phyloP scores from a whole-genome alignment of 208 protist species.

The Tritrichomonas foetus region DNA sequence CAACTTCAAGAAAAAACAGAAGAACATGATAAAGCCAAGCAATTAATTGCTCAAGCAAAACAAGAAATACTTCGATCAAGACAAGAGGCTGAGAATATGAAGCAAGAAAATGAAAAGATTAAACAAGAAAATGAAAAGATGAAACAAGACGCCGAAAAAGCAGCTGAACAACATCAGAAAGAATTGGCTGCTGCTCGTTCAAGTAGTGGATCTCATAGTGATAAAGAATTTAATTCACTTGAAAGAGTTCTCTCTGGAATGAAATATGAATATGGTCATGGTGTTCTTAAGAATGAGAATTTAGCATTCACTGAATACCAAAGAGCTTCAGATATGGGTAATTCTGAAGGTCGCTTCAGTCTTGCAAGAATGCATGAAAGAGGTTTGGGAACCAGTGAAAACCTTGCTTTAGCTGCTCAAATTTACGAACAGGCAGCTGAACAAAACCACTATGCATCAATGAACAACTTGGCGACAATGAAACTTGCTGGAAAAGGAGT shows the following conservation, averaged over 20 bases:
- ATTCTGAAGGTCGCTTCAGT: neutral
- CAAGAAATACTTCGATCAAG: neutral
- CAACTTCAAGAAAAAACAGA: neutral
- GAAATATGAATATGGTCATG: neutral
- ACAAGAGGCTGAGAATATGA: neutral
- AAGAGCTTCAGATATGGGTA: neutral
- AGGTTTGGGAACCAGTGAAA: neutral
- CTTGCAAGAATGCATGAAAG: neutral
- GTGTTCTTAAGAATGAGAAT: neutral
- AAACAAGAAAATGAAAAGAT: neutral
- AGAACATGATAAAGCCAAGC: too few species aligned
- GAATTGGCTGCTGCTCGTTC: neutral
- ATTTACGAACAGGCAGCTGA: neutral
- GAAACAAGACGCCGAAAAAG: neutral
- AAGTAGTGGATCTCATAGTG: neutral
- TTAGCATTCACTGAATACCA: neutral
- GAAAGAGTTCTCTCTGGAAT: neutral
- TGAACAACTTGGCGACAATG: constrained; percentile 5
- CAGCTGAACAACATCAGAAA: neutral
- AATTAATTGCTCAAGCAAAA: too few species aligned
- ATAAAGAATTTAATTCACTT: neutral
- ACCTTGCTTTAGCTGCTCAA: neutral
- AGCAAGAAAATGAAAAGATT: neutral
- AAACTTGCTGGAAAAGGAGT: neutral
- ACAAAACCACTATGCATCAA: constrained; percentile 13